Base-by-base conservation (phyloP, 768 basidiomycete species). In the Tylopilus intermedius region DNA sequence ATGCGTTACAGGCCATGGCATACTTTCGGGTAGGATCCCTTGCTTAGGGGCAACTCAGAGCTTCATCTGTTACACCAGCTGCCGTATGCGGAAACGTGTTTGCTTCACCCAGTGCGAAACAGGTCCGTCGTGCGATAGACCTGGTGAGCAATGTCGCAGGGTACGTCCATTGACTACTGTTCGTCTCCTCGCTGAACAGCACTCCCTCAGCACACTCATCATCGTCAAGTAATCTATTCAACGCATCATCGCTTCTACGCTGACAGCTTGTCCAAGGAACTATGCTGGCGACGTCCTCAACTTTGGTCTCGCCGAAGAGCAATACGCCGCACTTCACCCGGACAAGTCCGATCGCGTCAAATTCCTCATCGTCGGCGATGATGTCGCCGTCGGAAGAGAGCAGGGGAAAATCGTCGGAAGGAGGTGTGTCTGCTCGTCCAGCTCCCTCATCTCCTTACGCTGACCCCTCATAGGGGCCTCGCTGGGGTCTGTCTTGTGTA, bases 211-310 rank as follows among this genome's bases (percentile, higher is more conserved):
- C 13, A 89, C 87, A 4, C 68, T 92, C 43, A 90, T 92, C 59
- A 82, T 90, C 58, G 88, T 92, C 59, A 91, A 92, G 88, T 90
- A 66, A 41, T 71, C 29, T 32, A 15, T 14, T 24, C 32, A 2
- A 0, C 30, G 13, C 18, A 18, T 9, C 8, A 50, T 30, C 15
- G 1, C 32, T 44, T 27, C 53, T 9, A 13, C 21, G 22, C 47
- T 64, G 54, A 69, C 42, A 15, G 0, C 9, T 35, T 9, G 9
- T 6, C 24, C 10, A 43, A 90, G 87, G 67, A 92, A 92, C 61
- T 92, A 92, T 64, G 93, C 90, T 0, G 93, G 93, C 15, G 93
- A 95, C 60, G 79, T 93, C 35, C 81, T 95, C 44, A 91, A 94
- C 63, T 95, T 95, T 62, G 93, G 93, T 22, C 79, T 95, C 9